Conservation (phyloP, 768 basidiomycete genomes). For the Dentipellis sp. region DNA sequence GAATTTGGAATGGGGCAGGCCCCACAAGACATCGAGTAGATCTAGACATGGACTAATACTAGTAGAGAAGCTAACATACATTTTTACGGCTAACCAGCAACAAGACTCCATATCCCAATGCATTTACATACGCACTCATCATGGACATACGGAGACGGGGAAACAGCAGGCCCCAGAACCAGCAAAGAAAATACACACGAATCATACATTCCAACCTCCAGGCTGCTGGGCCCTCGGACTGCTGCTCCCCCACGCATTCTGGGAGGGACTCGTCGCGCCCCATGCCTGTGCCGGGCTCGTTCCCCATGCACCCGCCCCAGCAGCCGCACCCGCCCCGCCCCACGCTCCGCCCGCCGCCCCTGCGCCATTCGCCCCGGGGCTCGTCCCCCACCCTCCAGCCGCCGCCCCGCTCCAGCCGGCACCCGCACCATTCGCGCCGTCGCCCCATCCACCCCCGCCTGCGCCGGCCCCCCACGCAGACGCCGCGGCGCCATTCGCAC, state of each 20-base stretch:
- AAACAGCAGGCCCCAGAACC: too few relatives aligned
- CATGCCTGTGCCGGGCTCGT: slow-evolving; percentile 10
- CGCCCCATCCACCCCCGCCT: slow-evolving; percentile 9
- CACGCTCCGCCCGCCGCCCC: slow-evolving; percentile 20
- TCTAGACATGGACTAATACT: not conserved
- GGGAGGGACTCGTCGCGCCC: slow-evolving; percentile 18
- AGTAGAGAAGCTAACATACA: too few relatives aligned
- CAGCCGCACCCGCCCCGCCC: slow-evolving; percentile 21
- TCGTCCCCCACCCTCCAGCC: slow-evolving; percentile 8
- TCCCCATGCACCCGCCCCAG: slow-evolving; percentile 21
- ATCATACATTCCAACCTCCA: slow-evolving; percentile 24
- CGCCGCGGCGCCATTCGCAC: slow-evolving; percentile 8
- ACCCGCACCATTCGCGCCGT: not conserved
- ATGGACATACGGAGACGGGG: too few relatives aligned
- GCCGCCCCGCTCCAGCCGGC: not conserved
- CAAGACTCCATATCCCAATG: slow-evolving; percentile 23
- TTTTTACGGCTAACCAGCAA: not conserved
- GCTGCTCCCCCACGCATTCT: slow-evolving; percentile 22
- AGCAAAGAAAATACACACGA: too few relatives aligned
- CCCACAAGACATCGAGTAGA: not conserved
- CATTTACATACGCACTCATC: slow-evolving; percentile 7
- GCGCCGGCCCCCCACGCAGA: slow-evolving; percentile 7
- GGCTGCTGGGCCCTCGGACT: slow-evolving; percentile 16
- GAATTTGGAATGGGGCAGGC: too few relatives aligned
- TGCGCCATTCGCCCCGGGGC: slow-evolving; percentile 10